Base-by-base conservation (phyloP, 805 yeast genomes). In the Clavispora asparagi region DNA sequence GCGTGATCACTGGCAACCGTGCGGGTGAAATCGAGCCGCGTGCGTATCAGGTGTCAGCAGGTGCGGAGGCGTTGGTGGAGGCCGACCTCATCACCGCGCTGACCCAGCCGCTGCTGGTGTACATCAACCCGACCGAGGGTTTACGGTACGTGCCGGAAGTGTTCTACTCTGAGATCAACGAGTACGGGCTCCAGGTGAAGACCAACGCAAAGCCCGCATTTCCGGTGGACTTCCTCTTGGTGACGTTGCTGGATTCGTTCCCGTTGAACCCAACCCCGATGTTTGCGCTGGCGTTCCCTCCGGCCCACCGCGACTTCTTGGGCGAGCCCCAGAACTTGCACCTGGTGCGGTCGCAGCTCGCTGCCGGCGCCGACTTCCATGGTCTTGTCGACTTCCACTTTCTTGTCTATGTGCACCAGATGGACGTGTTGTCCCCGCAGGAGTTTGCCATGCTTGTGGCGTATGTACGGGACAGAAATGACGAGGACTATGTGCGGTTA, bases 61-160 rank as follows among this genome's bases (percentile, higher is more conserved):
- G 82, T 47, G 96, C 96, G 0, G 97, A 94, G 65, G 95, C 89
- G 0, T 72, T 94, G 59, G 89, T 88, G 0, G 77, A 78, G 41
- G 96, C 98, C 0, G 96, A 87, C 58, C 78, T 92, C 53, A 81
- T 94, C 28, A 76, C 83, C 29, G 92, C 96, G 0, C 86, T 95
- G 1, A 87, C 97, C 0, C 92, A 90, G 60, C 97, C 99, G 0
- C 82, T 90, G 17, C 81, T 85, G 72, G 83, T 92, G 61, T 85
- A 81, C 55, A 82, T 94, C 52, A 85, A 87, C 59, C 84, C 81
- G 27, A 82, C 88, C n/a, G 78, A 79, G 36, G 74, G 77, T 16
- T 76, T 74, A 9, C 76, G 97, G 46, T 94, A 92, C 56, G 98
- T 94, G 13, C 99, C 99, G 0, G 99, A 94, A 51, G 85, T 94